Percentiles rank a stretch among this genome's conserved stretches.
Evolutionary conservation across 352 stramenopile species (phyloP).

Genomic region (Phytophthora sp.): DNA sequence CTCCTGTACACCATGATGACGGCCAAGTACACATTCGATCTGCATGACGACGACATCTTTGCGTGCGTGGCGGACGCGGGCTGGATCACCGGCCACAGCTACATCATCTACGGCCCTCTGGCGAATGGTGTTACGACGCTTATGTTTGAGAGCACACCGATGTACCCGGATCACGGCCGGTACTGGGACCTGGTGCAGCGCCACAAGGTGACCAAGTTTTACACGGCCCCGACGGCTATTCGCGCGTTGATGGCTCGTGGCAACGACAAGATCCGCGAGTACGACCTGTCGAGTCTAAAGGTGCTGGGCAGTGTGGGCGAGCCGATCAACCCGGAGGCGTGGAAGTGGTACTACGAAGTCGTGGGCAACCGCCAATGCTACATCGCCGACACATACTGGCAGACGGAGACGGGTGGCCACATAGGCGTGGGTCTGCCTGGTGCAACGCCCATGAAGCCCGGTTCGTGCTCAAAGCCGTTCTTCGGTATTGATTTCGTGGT

Average conservation of each 20-base stretch:
- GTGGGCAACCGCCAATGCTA: constrained; percentile 88
- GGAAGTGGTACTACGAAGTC: constrained; percentile 96
- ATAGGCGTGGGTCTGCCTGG: constrained; percentile 94
- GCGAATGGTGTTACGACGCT: constrained; percentile 96
- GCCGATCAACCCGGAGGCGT: constrained; percentile 98
- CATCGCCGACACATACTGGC: constrained; percentile 98
- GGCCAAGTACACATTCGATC: constrained; percentile 93
- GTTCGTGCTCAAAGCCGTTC: constrained; percentile 94
- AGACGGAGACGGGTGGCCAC: constrained; percentile 97
- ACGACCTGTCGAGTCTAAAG: constrained; percentile 73
- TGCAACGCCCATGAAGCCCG: constrained; percentile 89
- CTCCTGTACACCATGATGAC: constrained; percentile 94
- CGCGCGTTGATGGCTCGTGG: constrained; percentile 97
- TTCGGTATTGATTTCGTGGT: constrained; percentile 94
- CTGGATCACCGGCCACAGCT: constrained; percentile 98
- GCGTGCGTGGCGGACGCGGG: constrained; percentile 95
- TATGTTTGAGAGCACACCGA: constrained; percentile 98
- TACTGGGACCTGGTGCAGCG: constrained; percentile 97
- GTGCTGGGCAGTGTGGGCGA: constrained; percentile 97
- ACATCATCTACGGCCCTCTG: constrained; percentile 97
- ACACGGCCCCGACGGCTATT: constrained; percentile 95
- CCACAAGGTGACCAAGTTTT: constrained; percentile 97
- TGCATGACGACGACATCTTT: constrained; percentile 93
- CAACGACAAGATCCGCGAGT: constrained; percentile 88
- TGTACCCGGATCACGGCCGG: constrained; percentile 94